Evolutionary conservation across 495 filamentous ascomycete species (phyloP).

Genomic region (Chlorociboria aeruginascens): DNA sequence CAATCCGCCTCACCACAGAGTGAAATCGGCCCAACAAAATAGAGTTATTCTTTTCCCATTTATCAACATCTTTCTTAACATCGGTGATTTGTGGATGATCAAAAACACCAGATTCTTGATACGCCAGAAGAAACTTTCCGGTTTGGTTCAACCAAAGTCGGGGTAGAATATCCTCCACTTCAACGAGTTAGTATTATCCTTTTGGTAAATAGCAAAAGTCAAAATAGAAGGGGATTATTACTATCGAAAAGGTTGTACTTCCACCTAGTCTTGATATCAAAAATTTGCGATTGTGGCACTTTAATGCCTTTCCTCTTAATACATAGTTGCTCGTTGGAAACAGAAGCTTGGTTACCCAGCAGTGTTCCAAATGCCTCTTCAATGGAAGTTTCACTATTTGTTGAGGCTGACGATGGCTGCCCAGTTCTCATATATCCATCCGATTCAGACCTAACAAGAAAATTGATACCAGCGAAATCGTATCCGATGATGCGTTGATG

Average conservation of each 20-base stretch:
- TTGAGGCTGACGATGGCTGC: neutral
- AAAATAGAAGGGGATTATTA: no score
- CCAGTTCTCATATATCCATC: slow-evolving; percentile 42
- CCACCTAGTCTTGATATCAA: slow-evolving; percentile 57
- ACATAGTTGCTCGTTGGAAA: neutral
- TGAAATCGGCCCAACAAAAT: slow-evolving; percentile 25
- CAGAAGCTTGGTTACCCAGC: neutral
- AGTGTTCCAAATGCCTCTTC: slow-evolving; percentile 1
- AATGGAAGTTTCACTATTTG: neutral
- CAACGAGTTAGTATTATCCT: no score
- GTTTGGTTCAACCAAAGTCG: slow-evolving; percentile 51
- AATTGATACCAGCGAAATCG: slow-evolving; percentile 39
- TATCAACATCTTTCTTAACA: slow-evolving; percentile 23
- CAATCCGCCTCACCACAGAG: slow-evolving; percentile 12
- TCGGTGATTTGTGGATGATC: slow-evolving; percentile 35
- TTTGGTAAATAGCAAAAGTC: no score
- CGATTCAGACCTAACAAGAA: slow-evolving; percentile 45
- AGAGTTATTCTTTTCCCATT: slow-evolving; percentile 41
- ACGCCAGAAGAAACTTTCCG: slow-evolving; percentile 49
- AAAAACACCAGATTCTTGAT: slow-evolving; percentile 43
- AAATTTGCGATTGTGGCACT: slow-evolving; percentile 31
- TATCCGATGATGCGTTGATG: slow-evolving; percentile 54
- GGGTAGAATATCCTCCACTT: slow-evolving; percentile 36
- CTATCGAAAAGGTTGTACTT: slow-evolving; percentile 26
- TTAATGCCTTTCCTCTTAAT: slow-evolving; percentile 13